Evolutionary conservation across 73 alveolate genomes (phyloP).

Genomic region (Paramecium pentaurelia): DNA sequence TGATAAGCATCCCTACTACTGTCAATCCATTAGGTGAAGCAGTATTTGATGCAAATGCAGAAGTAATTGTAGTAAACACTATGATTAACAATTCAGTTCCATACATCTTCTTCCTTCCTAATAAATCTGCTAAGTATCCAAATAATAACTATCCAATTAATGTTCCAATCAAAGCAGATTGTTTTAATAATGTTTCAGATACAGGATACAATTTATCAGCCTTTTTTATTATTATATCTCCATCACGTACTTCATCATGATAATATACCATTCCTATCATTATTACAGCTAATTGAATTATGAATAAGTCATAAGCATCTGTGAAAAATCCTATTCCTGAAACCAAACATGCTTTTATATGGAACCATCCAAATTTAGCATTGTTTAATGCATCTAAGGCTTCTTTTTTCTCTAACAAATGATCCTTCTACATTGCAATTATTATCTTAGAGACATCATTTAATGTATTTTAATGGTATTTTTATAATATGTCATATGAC

Average conservation of each 20-base stretch:
- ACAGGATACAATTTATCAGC: background rate
- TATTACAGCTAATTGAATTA: background rate
- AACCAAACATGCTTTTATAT: background rate
- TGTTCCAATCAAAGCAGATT: constrained; percentile 29
- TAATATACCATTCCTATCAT: constrained; percentile 30
- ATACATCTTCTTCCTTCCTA: constrained; percentile 54
- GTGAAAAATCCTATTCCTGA: constrained; percentile 47
- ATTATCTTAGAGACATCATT: background rate
- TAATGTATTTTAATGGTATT: background rate
- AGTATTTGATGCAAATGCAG: constrained; percentile 9
- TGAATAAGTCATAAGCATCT: constrained; percentile 60
- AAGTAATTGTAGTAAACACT: background rate
- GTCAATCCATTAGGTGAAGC: constrained; percentile 5
- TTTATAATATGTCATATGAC: constrained; percentile 8
- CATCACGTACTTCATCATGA: background rate
- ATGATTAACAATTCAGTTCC: constrained; percentile 31
- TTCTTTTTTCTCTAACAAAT: background rate
- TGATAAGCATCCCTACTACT: constrained; percentile 19
- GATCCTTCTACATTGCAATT: background rate
- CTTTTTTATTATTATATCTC: background rate
- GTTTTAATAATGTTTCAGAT: background rate
- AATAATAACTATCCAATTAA: constrained; percentile 37
- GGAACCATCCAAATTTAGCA: constrained; percentile 54
- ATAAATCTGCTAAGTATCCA: constrained; percentile 50
- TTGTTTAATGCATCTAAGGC: constrained; percentile 12